Conservation (phyloP, 2,329 filamentous ascomycete genomes). For the Rugonectria rugulosa region DNA sequence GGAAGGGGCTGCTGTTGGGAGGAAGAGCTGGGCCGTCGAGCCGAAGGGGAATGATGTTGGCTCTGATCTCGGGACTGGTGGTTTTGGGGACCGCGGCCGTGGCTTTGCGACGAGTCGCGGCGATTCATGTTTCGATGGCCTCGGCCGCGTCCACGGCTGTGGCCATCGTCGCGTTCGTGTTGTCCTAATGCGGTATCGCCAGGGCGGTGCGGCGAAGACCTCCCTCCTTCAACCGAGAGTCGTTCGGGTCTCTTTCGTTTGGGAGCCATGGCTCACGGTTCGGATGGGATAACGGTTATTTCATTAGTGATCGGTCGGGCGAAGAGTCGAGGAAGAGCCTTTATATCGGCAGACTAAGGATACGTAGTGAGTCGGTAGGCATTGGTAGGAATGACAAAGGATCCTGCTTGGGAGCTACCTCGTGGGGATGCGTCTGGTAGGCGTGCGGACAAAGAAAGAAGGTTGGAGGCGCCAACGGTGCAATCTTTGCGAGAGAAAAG, state of each 20-base stretch:
- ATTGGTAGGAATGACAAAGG: constrained; percentile 11
- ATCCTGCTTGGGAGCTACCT: constrained; percentile 22
- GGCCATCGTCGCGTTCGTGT: constrained; percentile 63
- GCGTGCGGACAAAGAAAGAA: constrained; percentile 37
- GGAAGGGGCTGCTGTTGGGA: constrained; percentile 34
- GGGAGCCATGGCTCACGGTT: constrained; percentile 57
- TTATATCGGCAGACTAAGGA: constrained; percentile 18
- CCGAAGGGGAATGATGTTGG: constrained; percentile 29
- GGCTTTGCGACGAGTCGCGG: constrained; percentile 58
- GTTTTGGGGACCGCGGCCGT: constrained; percentile 38
- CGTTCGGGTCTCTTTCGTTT: constrained; percentile 68
- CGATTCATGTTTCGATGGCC: constrained; percentile 58
- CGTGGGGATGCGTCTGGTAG: constrained; percentile 24
- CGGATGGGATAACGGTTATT: constrained; percentile 36
- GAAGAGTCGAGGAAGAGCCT: constrained; percentile 6
- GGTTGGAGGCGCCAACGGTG: too few species aligned
- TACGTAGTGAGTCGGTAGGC: constrained; percentile 28
- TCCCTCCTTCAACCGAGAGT: constrained; percentile 55
- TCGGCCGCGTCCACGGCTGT: constrained; percentile 56
- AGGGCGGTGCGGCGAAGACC: constrained; percentile 70
- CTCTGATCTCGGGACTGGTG: constrained; percentile 22
- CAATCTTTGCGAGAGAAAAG: constrained; percentile 38
- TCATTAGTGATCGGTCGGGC: constrained; percentile 42
- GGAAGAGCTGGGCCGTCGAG: constrained; percentile 31
- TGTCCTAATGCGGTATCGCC: constrained; percentile 63